phyloP scores from a whole-genome alignment of 2,329 filamentous ascomycete genomes.

The Fusarium nanum region DNA sequence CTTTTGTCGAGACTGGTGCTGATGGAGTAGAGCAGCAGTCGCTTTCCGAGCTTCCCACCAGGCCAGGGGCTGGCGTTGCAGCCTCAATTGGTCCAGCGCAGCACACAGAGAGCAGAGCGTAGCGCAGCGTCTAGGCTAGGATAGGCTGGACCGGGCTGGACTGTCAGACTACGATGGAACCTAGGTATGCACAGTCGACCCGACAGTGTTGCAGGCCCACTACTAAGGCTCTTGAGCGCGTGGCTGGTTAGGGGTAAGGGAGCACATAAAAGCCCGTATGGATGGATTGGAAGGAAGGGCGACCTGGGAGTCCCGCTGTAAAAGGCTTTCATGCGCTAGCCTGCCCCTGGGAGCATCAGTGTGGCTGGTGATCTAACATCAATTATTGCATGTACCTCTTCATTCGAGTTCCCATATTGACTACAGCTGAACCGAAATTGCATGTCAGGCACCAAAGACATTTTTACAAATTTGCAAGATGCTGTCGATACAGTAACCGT shows the following conservation, averaged over 20 bases:
- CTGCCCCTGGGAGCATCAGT: constrained; percentile 7
- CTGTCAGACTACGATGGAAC: constrained; percentile 30
- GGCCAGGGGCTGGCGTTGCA: constrained; percentile 40
- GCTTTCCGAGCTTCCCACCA: constrained; percentile 39
- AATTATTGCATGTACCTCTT: neutral
- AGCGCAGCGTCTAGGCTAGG: constrained; percentile 1
- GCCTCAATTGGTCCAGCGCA: constrained; percentile 40
- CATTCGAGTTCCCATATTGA: neutral
- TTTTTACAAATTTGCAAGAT: neutral
- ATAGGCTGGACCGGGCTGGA: neutral
- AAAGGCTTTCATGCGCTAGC: constrained; percentile 36
- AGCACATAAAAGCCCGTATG: neutral
- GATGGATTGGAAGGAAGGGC: neutral
- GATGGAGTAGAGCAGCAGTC: constrained; percentile 11
- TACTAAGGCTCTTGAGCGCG: constrained; percentile 22
- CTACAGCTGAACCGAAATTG: constrained; percentile 12
- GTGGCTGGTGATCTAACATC: constrained; percentile 39
- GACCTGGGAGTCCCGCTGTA: constrained; percentile 28
- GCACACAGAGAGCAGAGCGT: constrained; percentile 13
- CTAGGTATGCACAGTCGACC: constrained; percentile 36
- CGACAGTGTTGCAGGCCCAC: constrained; percentile 17
- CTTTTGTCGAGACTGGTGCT: constrained; percentile 28
- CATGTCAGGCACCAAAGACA: constrained; percentile 3
- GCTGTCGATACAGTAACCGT: neutral
- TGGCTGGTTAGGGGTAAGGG: constrained; percentile 41